phyloP scores from a whole-genome alignment of 495 filamentous ascomycete genomes.

The Penicillium arizonense region DNA sequence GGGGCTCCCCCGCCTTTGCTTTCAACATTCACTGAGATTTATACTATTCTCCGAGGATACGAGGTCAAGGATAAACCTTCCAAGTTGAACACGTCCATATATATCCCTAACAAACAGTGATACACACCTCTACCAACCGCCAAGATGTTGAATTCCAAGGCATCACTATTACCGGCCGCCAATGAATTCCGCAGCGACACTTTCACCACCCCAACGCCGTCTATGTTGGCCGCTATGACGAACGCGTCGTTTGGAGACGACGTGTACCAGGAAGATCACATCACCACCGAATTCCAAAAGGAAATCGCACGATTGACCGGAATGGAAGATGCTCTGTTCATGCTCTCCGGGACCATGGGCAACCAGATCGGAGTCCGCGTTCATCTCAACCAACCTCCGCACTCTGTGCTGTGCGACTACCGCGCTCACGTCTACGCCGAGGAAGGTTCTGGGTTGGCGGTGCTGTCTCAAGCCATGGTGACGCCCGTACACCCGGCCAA shows the following conservation, averaged over 20 bases:
- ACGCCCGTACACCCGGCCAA: constrained; percentile 60
- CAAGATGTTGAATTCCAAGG: background rate
- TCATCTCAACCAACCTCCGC: constrained; percentile 66
- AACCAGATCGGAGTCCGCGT: constrained; percentile 73
- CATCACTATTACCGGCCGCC: constrained; percentile 27
- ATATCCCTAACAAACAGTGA: background rate
- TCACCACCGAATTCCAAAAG: constrained; percentile 63
- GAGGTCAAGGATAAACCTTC: background rate
- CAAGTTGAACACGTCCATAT: background rate
- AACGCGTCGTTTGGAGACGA: constrained; percentile 65
- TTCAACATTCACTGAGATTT: too few relatives aligned
- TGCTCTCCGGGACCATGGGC: constrained; percentile 81
- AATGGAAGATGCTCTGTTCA: constrained; percentile 68
- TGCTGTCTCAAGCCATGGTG: constrained; percentile 58
- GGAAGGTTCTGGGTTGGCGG: constrained; percentile 71
- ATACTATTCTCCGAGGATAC: too few relatives aligned
- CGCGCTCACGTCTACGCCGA: constrained; percentile 65
- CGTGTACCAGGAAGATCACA: constrained; percentile 65
- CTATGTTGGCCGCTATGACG: constrained; percentile 65
- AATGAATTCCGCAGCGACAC: constrained; percentile 54
- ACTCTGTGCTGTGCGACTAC: constrained; percentile 67
- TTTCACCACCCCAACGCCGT: constrained; percentile 69
- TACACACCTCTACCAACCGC: background rate
- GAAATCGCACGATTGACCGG: constrained; percentile 65
- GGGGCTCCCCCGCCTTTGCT: too few relatives aligned